Evolutionary conservation across 2,329 filamentous ascomycete species (phyloP).

Genomic region (Fusarium duplospermum): DNA sequence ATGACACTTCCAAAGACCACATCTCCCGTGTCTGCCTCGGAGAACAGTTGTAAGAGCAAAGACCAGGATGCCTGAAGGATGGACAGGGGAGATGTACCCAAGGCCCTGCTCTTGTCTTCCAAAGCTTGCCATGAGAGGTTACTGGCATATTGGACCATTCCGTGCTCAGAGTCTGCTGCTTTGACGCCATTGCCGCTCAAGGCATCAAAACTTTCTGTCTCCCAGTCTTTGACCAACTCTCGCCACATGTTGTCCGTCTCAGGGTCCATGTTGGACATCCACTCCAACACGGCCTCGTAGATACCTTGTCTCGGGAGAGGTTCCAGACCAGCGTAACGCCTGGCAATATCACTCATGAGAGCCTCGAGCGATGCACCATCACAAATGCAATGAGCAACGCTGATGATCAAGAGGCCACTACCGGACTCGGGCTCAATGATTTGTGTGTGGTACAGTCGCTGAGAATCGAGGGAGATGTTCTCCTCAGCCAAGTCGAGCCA

Average conservation of each 20-base stretch:
- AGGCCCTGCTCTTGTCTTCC: background rate
- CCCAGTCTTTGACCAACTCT: constrained; percentile 15
- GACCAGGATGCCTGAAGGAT: constrained; percentile 17
- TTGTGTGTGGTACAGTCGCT: background rate
- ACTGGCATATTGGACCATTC: constrained; percentile 6
- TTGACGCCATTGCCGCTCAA: constrained; percentile 19
- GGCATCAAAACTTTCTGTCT: background rate
- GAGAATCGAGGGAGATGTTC: background rate
- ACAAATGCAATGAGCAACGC: constrained; percentile 19
- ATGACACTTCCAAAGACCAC: constrained; percentile 13
- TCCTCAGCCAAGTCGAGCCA: background rate
- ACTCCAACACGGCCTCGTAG: background rate
- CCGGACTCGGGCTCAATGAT: background rate
- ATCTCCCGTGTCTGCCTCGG: constrained; percentile 16
- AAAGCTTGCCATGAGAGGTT: background rate
- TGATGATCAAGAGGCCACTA: background rate
- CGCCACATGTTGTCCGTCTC: constrained; percentile 13
- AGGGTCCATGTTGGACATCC: background rate
- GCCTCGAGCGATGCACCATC: constrained; percentile 24
- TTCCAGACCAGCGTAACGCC: background rate
- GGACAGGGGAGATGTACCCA: constrained; percentile 10
- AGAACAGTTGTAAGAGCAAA: constrained; percentile 7
- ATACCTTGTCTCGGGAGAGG: background rate
- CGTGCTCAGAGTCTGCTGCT: background rate
- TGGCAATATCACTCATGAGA: background rate